Conservation (phyloP, 2,329 filamentous ascomycete genomes). For the Diplodia corticola region DNA sequence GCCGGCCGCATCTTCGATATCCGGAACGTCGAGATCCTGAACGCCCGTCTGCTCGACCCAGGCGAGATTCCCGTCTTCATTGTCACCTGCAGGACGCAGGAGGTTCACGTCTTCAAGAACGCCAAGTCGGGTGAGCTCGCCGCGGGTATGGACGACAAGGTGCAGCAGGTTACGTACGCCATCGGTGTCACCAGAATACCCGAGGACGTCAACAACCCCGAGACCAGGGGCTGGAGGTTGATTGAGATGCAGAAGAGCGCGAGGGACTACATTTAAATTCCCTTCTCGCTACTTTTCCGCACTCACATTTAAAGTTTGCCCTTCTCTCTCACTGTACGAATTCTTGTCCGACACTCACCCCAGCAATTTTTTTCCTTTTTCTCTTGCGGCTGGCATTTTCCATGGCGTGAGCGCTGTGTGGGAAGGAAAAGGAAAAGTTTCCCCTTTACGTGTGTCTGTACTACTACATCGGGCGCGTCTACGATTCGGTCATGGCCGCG, state of each 20-base stretch:
- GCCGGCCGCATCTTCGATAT: constrained; percentile 96
- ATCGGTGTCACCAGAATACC: constrained; percentile 92
- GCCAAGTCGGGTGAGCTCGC: constrained; percentile 86
- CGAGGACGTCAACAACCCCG: constrained; percentile 94
- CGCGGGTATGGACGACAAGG: constrained; percentile 97
- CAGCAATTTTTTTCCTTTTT: not conserved
- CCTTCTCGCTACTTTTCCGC: not conserved
- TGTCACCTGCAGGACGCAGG: constrained; percentile 92
- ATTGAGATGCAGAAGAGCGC: constrained; percentile 99
- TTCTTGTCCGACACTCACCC: not conserved
- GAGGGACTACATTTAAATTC: constrained; percentile 72
- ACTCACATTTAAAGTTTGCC: not conserved
- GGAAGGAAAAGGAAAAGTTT: not conserved
- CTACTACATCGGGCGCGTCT: constrained; percentile 2
- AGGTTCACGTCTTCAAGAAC: constrained; percentile 95
- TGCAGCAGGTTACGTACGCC: constrained; percentile 96
- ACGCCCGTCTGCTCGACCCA: constrained; percentile 77
- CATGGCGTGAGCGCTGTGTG: constrained; percentile 11
- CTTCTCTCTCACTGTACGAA: not conserved
- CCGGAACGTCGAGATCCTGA: constrained; percentile 84
- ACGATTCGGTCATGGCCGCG: not conserved
- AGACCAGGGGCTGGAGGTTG: constrained; percentile 93
- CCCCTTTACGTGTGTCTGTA: not conserved
- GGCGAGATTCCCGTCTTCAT: constrained; percentile 95
- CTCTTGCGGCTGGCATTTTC: not conserved